Base-by-base conservation (phyloP, 2,329 filamentous ascomycete genomes). In the Dothideomycetes sp. region DNA sequence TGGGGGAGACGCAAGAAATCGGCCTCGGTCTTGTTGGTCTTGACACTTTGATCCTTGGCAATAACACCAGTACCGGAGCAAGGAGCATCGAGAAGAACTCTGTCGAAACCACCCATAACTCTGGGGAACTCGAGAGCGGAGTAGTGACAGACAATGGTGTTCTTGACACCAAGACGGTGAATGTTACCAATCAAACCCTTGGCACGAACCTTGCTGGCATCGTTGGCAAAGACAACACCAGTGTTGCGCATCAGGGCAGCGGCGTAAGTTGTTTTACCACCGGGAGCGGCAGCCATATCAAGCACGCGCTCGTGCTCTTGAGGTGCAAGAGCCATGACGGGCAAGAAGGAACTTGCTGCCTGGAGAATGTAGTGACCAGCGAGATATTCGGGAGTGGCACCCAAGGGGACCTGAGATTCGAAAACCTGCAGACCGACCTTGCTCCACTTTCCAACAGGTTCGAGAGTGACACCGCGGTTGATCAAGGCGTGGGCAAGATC, bases 131-230 rank as follows among this genome's bases (percentile, higher is more conserved):
- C 87, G 33, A 88, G 77, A 10, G 89, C 91, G 57, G 94, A 88
- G 62, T 96, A 87, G 67, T 93, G 88, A 68, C 85, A 95, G 13
- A 98, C 88, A 48, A 98, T 81, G 30, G 85, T 85, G 65, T 98
- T 98, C 60, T 84, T 87, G 50, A 83, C 85, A 33, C 91, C 91
- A 10, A 96, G 73, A 59, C 91, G 85, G 67, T 96, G 89, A 47
- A 96, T 85, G 69, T 98, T 95, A 67, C 91, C 91, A 51, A 98
- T 96, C 40, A 98, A 70, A 82, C 86, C 91, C 69, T 95, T 96
- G 35, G 88, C 77, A 76, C 91, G 84, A 45, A 80, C 70, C 64
- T 94, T 94, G 71, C 83, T 95, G 52, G 84, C 80, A 76, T 98
- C 91, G 70, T 98, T 98, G 59, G 91, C 89, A 56, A 98, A 86